Conservation (phyloP, 345 rosid genomes). For the Pugionium dolabratum region DNA sequence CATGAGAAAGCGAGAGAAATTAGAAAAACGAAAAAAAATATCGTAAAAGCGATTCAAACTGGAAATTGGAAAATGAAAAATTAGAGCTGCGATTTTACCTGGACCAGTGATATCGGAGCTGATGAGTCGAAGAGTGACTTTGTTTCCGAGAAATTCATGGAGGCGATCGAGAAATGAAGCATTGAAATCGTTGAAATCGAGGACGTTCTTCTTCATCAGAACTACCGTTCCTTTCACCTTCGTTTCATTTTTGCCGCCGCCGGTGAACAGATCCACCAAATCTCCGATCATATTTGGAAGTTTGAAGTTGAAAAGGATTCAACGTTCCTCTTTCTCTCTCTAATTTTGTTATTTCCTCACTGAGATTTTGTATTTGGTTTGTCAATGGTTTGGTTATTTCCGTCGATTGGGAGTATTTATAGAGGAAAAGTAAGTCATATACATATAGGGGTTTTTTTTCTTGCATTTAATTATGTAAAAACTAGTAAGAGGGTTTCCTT, state of each 20-base stretch:
- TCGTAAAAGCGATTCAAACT: neutral
- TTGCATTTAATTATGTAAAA: no score
- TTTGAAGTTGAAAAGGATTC: slow-evolving; percentile 1
- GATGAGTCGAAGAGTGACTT: slow-evolving; percentile 71
- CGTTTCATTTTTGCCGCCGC: slow-evolving; percentile 26
- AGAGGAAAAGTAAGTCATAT: no score
- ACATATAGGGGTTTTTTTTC: no score
- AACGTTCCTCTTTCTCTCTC: no score
- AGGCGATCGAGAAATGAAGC: slow-evolving; percentile 66
- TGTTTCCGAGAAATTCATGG: slow-evolving; percentile 60
- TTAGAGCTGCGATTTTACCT: slow-evolving; percentile 24
- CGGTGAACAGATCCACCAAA: slow-evolving; percentile 37
- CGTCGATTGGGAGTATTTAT: no score
- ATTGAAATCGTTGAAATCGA: slow-evolving; percentile 76
- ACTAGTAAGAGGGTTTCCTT: no score
- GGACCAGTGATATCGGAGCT: slow-evolving; percentile 57
- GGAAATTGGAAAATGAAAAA: neutral
- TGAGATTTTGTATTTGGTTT: no score
- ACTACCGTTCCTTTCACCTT: slow-evolving; percentile 70
- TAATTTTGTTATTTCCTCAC: no score
- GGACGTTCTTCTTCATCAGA: slow-evolving; percentile 84
- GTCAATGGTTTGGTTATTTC: no score
- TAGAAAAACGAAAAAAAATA: neutral
- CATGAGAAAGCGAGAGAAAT: neutral
- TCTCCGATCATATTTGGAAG: slow-evolving; percentile 28